These are phyloP conservation scores for Camelina hispida DNA, from an alignment of 345 rosid genomes.

Conservation along the genomic window DNA sequence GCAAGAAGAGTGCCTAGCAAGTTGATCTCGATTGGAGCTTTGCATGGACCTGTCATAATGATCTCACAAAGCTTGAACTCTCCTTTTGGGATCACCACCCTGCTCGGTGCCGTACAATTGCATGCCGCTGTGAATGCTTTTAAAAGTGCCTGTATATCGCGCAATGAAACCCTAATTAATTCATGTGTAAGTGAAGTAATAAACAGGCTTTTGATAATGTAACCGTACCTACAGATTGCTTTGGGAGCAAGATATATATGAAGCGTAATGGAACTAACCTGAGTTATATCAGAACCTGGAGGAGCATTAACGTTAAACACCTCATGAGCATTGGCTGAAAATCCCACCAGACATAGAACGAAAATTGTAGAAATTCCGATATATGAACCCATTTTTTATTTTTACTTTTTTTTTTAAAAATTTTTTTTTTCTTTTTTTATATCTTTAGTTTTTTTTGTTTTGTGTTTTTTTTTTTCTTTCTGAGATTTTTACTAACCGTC, in stretches of 20 bases:
- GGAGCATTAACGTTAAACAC: constrained; percentile 15
- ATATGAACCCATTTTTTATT: constrained; percentile 36
- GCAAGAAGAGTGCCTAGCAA: constrained; percentile 37
- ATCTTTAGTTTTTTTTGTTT: not conserved
- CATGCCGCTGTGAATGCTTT: constrained; percentile 42
- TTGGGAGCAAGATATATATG: constrained; percentile 9
- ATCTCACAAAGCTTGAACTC: constrained; percentile 36
- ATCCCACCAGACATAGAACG: constrained; percentile 31
- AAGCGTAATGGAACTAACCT: constrained; percentile 22
- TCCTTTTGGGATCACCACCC: constrained; percentile 43
- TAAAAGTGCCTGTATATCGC: constrained; percentile 20
- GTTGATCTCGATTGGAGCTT: constrained; percentile 31
- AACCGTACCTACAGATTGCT: not conserved
- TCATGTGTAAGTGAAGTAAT: not conserved
- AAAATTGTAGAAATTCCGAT: constrained; percentile 16
- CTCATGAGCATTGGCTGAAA: constrained; percentile 36
- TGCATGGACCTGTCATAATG: constrained; percentile 41
- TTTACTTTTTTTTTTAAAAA: not conserved
- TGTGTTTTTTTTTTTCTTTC: not conserved
- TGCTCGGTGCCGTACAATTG: constrained; percentile 17
- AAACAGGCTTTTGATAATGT: not conserved
- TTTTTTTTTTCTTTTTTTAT: not conserved
- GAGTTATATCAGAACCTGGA: constrained; percentile 41
- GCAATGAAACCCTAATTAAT: not conserved
- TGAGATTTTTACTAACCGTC: not conserved